These are phyloP conservation scores for Kodamaea fungicola DNA, from an alignment of 1,139 yeast species.

Conservation along the genomic window DNA sequence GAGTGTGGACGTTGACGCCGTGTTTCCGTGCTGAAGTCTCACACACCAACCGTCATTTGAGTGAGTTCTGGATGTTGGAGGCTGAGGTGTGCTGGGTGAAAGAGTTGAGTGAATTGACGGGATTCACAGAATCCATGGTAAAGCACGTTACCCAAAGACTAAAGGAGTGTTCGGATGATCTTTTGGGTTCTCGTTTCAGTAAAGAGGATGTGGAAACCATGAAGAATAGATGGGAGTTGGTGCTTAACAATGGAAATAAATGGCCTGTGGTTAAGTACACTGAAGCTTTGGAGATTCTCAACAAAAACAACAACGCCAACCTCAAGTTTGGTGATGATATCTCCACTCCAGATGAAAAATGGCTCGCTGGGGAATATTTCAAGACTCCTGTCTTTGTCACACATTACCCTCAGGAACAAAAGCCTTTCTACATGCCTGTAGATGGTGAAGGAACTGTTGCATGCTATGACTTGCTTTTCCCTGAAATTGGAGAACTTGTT, in stretches of 20 bases:
- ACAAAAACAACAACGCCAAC: slow-evolving; percentile 31
- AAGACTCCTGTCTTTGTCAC: slow-evolving; percentile 83
- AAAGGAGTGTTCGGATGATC: slow-evolving; percentile 33
- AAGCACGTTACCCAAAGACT: slow-evolving; percentile 47
- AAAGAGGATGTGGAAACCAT: slow-evolving; percentile 25
- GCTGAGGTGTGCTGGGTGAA: slow-evolving; percentile 77
- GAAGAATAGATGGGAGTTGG: slow-evolving; percentile 19
- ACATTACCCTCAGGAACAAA: slow-evolving; percentile 73
- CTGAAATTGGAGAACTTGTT: slow-evolving; percentile 92
- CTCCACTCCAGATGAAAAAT: slow-evolving; percentile 86
- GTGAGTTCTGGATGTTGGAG: slow-evolving; percentile 98
- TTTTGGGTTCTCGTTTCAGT: slow-evolving; percentile 39
- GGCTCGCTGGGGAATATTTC: slow-evolving; percentile 71
- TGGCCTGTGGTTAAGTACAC: slow-evolving; percentile 79
- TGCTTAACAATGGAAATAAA: slow-evolving; percentile 27
- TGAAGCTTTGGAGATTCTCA: slow-evolving; percentile 58
- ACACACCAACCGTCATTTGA: slow-evolving; percentile 84
- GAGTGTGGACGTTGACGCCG: slow-evolving; percentile 90
- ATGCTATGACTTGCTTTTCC: slow-evolving; percentile 84
- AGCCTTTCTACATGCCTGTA: slow-evolving; percentile 85
- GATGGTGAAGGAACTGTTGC: slow-evolving; percentile 58
- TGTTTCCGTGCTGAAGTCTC: slow-evolving; percentile 93
- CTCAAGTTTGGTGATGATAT: slow-evolving; percentile 69
- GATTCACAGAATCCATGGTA: slow-evolving; percentile 68
- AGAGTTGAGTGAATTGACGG: slow-evolving; percentile 56